These are phyloP conservation scores for Rutstroemia sydowiana DNA, from an alignment of 2,329 filamentous ascomycete species.

Conservation along the genomic window DNA sequence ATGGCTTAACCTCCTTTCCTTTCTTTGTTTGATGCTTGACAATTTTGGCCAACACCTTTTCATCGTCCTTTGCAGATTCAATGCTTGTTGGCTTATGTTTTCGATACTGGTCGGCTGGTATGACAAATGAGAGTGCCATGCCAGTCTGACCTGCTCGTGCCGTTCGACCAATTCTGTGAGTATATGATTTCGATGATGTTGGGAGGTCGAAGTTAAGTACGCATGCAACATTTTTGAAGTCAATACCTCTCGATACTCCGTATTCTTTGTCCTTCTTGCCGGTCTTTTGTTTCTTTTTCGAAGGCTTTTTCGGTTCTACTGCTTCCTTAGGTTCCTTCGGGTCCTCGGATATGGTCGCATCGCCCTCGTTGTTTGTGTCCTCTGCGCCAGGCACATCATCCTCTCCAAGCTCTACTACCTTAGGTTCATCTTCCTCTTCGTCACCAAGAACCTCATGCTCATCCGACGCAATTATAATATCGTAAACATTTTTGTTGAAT, in stretches of 20 bases:
- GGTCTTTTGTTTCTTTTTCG: constrained; percentile 59
- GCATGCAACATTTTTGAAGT: constrained; percentile 90
- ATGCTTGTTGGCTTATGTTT: constrained; percentile 86
- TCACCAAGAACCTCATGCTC: constrained; percentile 77
- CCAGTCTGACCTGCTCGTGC: constrained; percentile 85
- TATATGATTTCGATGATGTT: constrained; percentile 81
- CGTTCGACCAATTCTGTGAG: constrained; percentile 92
- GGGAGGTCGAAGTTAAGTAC: constrained; percentile 98
- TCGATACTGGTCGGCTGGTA: constrained; percentile 72
- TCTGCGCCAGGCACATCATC: constrained; percentile 33
- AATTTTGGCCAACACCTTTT: constrained; percentile 75
- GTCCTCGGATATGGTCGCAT: constrained; percentile 30
- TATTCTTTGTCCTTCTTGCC: constrained; percentile 74
- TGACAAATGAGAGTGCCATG: constrained; percentile 92
- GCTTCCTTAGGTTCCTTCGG: too few species aligned
- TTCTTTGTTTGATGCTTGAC: constrained; percentile 69
- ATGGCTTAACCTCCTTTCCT: constrained; percentile 77
- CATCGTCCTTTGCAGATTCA: constrained; percentile 70
- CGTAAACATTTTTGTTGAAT: constrained; percentile 94
- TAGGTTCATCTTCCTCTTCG: constrained; percentile 36
- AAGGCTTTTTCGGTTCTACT: too few species aligned
- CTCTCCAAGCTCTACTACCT: neutral
- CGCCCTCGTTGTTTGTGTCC: constrained; percentile 14
- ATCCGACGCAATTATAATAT: constrained; percentile 95
- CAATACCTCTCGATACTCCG: constrained; percentile 90